Conservation (phyloP, 2,329 filamentous ascomycete genomes). For the Plectosphaerella sp. region DNA sequence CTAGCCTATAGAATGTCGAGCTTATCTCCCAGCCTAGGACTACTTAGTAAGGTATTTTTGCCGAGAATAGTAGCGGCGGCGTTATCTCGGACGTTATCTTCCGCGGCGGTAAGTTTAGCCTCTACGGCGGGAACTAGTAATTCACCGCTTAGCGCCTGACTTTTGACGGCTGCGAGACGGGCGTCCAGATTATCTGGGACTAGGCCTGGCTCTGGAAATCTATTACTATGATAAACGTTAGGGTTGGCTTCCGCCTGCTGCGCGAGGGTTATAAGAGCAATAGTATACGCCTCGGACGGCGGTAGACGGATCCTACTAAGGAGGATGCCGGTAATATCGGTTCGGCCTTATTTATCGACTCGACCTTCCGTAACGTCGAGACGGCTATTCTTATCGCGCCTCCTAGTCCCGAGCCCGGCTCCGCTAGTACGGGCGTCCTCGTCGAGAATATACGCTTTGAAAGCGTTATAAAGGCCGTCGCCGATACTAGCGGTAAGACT, state of each 20-base stretch:
- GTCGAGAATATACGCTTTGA: conserved; percentile 51
- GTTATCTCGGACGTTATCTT: conserved; percentile 57
- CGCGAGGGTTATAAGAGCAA: too few species aligned
- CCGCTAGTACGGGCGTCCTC: too few species aligned
- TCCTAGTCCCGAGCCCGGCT: too few species aligned
- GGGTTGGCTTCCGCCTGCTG: conserved; percentile 5
- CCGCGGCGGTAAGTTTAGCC: conserved; percentile 51
- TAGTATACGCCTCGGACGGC: too few species aligned
- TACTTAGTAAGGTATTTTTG: conserved; percentile 3
- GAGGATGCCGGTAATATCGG: conserved; percentile 4
- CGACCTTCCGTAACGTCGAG: conserved; percentile 10
- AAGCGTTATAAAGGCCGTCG: conserved; percentile 19
- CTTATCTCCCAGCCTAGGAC: background rate
- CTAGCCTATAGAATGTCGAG: conserved; percentile 15
- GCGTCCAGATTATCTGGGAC: conserved; percentile 10
- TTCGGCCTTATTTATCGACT: conserved; percentile 12
- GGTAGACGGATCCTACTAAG: too few species aligned
- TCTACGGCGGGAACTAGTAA: conserved; percentile 6
- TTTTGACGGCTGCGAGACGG: conserved; percentile 4
- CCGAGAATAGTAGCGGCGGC: conserved; percentile 31
- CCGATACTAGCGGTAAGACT: conserved; percentile 8
- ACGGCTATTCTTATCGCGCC: conserved; percentile 5
- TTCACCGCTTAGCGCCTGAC: conserved; percentile 4
- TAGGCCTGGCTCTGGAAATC: conserved; percentile 11
- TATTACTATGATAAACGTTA: conserved; percentile 2